Conservation (phyloP, 2,329 filamentous ascomycete species). For the Clarireedia homoeocarpa region DNA sequence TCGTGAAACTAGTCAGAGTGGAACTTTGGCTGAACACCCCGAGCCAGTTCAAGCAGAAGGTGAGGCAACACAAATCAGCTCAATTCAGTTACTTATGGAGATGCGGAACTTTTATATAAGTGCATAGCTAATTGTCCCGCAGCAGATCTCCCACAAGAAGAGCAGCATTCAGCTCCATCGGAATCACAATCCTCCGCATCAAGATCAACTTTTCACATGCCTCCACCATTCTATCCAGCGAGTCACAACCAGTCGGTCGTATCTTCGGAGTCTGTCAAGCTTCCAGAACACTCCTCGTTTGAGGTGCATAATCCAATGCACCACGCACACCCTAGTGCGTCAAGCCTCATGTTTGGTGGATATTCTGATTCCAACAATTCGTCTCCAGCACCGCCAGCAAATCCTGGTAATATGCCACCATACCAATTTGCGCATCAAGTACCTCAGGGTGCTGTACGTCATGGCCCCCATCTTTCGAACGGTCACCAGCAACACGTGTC, state of each 20-base stretch:
- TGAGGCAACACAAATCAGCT: constrained; percentile 17
- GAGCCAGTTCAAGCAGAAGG: constrained; percentile 6
- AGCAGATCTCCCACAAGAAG: constrained; percentile 10
- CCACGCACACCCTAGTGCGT: constrained; percentile 45
- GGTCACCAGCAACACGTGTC: constrained; percentile 22
- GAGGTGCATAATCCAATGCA: constrained; percentile 34
- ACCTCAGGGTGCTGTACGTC: constrained; percentile 11
- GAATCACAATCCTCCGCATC: constrained; percentile 22
- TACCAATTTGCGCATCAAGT: constrained; percentile 22
- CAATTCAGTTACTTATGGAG: neutral
- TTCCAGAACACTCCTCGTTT: constrained; percentile 16
- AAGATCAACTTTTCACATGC: constrained; percentile 35
- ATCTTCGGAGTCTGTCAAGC: constrained; percentile 11
- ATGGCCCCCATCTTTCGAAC: constrained; percentile 20
- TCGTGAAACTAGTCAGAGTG: neutral
- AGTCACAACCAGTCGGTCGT: constrained; percentile 24
- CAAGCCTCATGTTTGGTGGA: constrained; percentile 49
- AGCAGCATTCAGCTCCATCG: constrained; percentile 18
- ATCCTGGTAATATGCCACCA: constrained; percentile 36
- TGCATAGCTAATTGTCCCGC: neutral
- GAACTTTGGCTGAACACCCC: constrained; percentile 2
- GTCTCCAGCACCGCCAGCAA: constrained; percentile 46
- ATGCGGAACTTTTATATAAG: constrained; percentile 1
- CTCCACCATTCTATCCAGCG: constrained; percentile 36
- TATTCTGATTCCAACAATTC: constrained; percentile 48